These are phyloP conservation scores for Diaporthe destruens DNA, from an alignment of 2,329 filamentous ascomycete genomes.

Conservation along the genomic window DNA sequence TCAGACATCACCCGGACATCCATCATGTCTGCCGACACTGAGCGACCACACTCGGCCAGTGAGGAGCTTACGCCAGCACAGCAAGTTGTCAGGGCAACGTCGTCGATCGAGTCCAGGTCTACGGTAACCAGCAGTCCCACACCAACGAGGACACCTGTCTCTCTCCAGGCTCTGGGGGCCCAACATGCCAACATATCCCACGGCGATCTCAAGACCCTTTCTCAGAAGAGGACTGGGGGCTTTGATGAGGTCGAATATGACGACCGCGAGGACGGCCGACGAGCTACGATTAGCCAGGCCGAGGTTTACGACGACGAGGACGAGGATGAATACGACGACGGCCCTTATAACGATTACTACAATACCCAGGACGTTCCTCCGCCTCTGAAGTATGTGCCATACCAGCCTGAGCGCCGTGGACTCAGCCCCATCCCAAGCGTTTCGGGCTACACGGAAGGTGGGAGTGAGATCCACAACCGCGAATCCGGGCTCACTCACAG, in stretches of 20 bases:
- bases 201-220: constrained; percentile 68
- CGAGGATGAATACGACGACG: constrained; percentile 59
- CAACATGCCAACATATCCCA: constrained; percentile 75
- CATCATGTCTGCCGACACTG: constrained; percentile 84
- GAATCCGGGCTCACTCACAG: constrained; percentile 67
- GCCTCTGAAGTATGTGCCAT: constrained; percentile 75
- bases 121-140: constrained; percentile 62
- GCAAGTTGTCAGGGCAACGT: constrained; percentile 72
- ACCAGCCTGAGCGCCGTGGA: constrained; percentile 76
- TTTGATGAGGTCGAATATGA: constrained; percentile 61
- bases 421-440: constrained; percentile 94
- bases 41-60: constrained; percentile 76
- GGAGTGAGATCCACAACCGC: constrained; percentile 69
- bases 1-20: constrained; percentile 92
- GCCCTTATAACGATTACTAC: constrained; percentile 63
- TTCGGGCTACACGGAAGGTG: constrained; percentile 83
- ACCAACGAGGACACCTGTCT: constrained; percentile 66
- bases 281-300: constrained; percentile 51
- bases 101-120: constrained; percentile 66
- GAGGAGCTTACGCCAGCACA: constrained; percentile 72
- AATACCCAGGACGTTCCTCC: constrained; percentile 73
- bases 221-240: constrained; percentile 58
- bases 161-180: constrained; percentile 73
- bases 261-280: constrained; percentile 60
- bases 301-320: constrained; percentile 54